A percentile compares a stretch with the other conserved stretches of the same genome.
These are phyloP conservation scores for Delphinella strobiligena DNA, from an alignment of 2,329 filamentous ascomycete species.

Conservation along the genomic window DNA sequence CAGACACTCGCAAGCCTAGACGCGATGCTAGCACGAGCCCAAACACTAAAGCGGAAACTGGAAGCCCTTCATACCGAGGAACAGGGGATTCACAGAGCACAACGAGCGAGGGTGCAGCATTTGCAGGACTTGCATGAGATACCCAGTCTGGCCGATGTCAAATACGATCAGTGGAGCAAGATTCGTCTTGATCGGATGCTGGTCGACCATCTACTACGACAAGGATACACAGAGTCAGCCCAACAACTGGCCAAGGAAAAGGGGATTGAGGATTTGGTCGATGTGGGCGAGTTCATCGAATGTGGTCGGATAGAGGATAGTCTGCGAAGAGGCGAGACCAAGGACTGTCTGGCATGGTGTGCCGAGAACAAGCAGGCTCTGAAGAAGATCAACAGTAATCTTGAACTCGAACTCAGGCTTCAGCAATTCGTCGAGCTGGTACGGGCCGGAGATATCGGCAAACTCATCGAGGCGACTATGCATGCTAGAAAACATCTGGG, in stretches of 20 bases:
- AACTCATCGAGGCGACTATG: slow-evolving; percentile 61
- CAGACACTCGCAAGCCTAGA: slow-evolving; percentile 60
- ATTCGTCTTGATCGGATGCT: slow-evolving; percentile 70
- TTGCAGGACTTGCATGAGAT: slow-evolving; percentile 71
- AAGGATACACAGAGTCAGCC: slow-evolving; percentile 71
- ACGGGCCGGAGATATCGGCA: slow-evolving; percentile 50
- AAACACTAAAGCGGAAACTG: slow-evolving; percentile 80
- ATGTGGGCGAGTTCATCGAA: slow-evolving; percentile 75
- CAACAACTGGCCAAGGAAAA: slow-evolving; percentile 62
- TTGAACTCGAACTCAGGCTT: slow-evolving; percentile 86
- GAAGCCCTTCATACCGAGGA: slow-evolving; percentile 68
- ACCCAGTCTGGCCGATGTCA: slow-evolving; percentile 73
- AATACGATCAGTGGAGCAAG: slow-evolving; percentile 84
- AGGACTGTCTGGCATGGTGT: slow-evolving; percentile 80
- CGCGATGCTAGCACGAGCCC: slow-evolving; percentile 72
- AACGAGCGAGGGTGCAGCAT: slow-evolving; percentile 66
- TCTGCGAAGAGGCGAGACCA: slow-evolving; percentile 56
- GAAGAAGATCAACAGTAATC: slow-evolving; percentile 72
- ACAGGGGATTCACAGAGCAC: slow-evolving; percentile 59
- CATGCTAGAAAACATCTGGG: slow-evolving; percentile 76
- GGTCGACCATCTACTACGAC: slow-evolving; percentile 82
- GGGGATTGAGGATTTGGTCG: slow-evolving; percentile 68
- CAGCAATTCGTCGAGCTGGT: slow-evolving; percentile 94
- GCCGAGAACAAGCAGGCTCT: slow-evolving; percentile 85
- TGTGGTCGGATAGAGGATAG: slow-evolving; percentile 69